phyloP scores from a whole-genome alignment of 805 yeast species.

The Pichia rugopelliculosa region DNA sequence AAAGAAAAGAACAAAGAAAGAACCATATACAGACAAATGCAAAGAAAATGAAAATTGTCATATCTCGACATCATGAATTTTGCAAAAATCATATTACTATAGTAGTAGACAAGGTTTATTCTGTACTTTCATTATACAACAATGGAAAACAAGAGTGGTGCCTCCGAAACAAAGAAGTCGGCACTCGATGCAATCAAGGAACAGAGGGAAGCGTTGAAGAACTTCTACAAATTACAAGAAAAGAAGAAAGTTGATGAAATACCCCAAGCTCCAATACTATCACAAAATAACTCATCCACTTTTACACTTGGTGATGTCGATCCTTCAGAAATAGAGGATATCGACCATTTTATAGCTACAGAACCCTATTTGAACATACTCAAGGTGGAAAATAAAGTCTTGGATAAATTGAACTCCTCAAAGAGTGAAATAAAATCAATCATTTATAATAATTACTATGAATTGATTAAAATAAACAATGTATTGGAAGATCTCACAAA shows the following conservation, averaged over 20 bases:
- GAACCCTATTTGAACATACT: constrained; percentile 29
- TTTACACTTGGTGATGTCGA: background rate
- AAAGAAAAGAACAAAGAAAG: too few relatives aligned
- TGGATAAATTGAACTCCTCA: constrained; percentile 41
- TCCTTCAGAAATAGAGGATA: constrained; percentile 16
- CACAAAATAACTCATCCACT: constrained; percentile 2
- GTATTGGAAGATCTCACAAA: constrained; percentile 36
- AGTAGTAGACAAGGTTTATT: too few relatives aligned
- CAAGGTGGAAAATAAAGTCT: constrained; percentile 33
- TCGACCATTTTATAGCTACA: constrained; percentile 27
- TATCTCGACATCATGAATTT: background rate
- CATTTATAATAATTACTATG: constrained; percentile 70
- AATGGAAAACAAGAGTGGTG: background rate
- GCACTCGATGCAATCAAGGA: constrained; percentile 6
- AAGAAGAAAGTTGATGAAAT: constrained; percentile 1
- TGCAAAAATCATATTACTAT: too few relatives aligned
- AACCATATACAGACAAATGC: background rate
- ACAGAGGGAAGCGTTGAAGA: constrained; percentile 36
- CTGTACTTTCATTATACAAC: too few relatives aligned
- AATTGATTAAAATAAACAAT: constrained; percentile 58
- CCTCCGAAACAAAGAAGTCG: background rate
- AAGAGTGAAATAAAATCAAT: constrained; percentile 61
- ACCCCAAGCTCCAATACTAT: background rate
- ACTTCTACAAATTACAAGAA: constrained; percentile 34
- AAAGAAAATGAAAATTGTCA: background rate